A percentile compares a stretch with the other conserved stretches of the same genome.
Evolutionary conservation across 257 asterid genomes (phyloP).

Genomic region (Mitragyna speciosa): DNA sequence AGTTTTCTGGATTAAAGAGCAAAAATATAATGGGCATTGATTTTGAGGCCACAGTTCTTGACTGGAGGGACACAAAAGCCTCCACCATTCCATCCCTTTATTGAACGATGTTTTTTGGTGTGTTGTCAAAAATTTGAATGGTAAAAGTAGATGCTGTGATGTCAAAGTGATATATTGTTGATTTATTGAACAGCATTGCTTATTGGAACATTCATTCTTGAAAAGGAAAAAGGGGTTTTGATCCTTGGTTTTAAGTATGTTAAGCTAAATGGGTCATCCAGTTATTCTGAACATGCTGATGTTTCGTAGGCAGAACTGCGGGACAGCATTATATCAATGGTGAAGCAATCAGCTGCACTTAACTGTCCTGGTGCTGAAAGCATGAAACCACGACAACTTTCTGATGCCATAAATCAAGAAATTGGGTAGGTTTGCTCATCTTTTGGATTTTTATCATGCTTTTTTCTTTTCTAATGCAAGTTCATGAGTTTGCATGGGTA

Average conservation of each 20-base stretch:
- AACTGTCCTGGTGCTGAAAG: constrained; percentile 71
- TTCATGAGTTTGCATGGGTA: background rate
- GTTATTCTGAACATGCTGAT: constrained; percentile 9
- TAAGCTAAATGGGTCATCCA: background rate
- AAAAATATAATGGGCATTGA: background rate
- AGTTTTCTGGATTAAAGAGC: background rate
- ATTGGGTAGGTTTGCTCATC: constrained; percentile 59
- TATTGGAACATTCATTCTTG: background rate
- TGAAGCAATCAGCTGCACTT: constrained; percentile 70
- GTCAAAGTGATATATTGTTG: background rate
- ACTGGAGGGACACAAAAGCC: too few relatives aligned
- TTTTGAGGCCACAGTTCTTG: background rate
- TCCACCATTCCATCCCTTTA: too few relatives aligned
- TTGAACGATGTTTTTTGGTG: background rate
- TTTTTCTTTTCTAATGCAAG: background rate
- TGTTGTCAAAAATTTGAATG: background rate
- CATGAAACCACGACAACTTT: constrained; percentile 92
- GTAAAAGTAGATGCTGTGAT: background rate
- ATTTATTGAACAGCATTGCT: background rate
- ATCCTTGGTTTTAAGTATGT: background rate
- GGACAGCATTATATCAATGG: constrained; percentile 55
- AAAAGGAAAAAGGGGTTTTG: background rate
- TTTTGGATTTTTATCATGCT: background rate
- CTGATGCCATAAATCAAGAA: constrained; percentile 92
- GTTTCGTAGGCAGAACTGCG: constrained; percentile 66